phyloP scores from a whole-genome alignment of 495 filamentous ascomycete genomes.

The Penicillium angulare region DNA sequence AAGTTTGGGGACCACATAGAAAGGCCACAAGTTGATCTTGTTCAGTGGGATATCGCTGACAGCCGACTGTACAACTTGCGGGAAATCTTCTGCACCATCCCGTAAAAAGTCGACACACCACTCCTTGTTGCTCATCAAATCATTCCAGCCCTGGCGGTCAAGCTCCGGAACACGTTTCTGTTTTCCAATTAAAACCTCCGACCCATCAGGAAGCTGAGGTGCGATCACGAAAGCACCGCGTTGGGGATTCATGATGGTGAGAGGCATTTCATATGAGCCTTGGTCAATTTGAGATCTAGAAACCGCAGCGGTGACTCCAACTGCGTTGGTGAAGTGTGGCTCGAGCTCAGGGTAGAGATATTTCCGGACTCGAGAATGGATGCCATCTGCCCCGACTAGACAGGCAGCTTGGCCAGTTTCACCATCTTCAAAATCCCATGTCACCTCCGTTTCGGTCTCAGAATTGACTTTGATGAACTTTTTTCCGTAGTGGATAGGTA shows the following conservation, averaged over 20 bases:
- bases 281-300: constrained; percentile 22
- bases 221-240: constrained; percentile 47
- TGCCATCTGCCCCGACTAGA: constrained; percentile 50
- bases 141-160: constrained; percentile 36
- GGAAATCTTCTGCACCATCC: constrained; percentile 26
- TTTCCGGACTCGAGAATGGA: constrained; percentile 45
- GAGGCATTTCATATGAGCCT: constrained; percentile 36
- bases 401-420: constrained; percentile 24
- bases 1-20: constrained; percentile 39
- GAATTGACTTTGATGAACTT: constrained; percentile 39
- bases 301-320: constrained; percentile 30
- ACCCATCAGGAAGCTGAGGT: constrained; percentile 44
- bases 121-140: constrained; percentile 30
- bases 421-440: constrained; percentile 43
- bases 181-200: constrained; percentile 42
- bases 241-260: constrained; percentile 37
- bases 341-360: constrained; percentile 31
- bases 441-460: constrained; percentile 32
- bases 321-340: constrained; percentile 25
- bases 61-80: constrained; percentile 33
- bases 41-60: constrained; percentile 27
- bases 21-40: constrained; percentile 41
- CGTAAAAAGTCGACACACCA: constrained; percentile 34
- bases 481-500: constrained; percentile 39
- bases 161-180: constrained; percentile 32